Percentiles rank a stretch among this genome's conserved stretches.
Conservation (phyloP, 257 asterid genomes). For the Thymus mandschuricus region DNA sequence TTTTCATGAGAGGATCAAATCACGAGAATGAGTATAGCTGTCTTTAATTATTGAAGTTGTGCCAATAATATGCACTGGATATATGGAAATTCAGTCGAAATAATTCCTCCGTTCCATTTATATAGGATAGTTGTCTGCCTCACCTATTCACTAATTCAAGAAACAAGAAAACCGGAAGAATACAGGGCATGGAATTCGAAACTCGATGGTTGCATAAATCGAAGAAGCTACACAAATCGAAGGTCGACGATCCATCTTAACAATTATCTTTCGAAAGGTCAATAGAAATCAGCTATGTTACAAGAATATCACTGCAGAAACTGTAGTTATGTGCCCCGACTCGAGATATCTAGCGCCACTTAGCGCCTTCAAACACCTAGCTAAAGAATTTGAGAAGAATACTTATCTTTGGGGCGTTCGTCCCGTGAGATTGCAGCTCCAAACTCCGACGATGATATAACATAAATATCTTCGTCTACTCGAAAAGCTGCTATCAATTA, state of each 20-base stretch:
- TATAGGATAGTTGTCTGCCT: no score
- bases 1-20: background rate
- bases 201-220: background rate
- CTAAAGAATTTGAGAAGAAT: conserved; percentile 30
- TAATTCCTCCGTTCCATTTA: background rate
- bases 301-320: conserved; percentile 27
- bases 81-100: background rate
- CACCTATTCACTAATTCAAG: background rate
- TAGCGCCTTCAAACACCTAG: conserved; percentile 28
- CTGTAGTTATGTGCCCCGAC: conserved; percentile 12
- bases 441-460: conserved; percentile 15
- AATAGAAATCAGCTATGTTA: conserved; percentile 30
- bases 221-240: conserved; percentile 28
- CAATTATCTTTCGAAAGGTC: conserved; percentile 12
- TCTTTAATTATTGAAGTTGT: background rate
- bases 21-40: background rate
- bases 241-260: background rate
- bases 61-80: background rate
- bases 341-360: conserved; percentile 20
- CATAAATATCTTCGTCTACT: conserved; percentile 23
- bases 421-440: conserved; percentile 30
- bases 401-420: background rate
- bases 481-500: conserved; percentile 31
- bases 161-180: background rate
- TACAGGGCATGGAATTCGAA: background rate